Base-by-base conservation (phyloP, 208 protist genomes). In the Trypanosoma mega region DNA sequence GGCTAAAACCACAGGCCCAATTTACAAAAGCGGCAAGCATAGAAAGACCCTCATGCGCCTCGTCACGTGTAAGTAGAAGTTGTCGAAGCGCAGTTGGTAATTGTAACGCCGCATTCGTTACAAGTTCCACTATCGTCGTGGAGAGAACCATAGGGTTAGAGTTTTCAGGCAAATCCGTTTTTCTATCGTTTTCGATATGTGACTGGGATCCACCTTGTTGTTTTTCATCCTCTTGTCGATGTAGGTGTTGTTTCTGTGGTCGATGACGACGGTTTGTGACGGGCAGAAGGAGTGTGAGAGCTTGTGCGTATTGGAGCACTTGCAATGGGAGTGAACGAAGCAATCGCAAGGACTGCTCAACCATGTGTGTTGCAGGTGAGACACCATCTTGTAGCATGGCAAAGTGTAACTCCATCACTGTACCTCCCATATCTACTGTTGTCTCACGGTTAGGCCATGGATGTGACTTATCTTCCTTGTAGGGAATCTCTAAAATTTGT, bases 321-420 rank as follows among this genome's bases (percentile, higher is more conserved):
- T 23, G 41, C 9, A 63, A 18, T 4, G 64, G 60, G 14, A 44
- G 49, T 9, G 59, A 3, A 2, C 59, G 62, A 8, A 74, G 59
- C n/a, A 63, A 21, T 18, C n/a, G 44, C 9, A 75, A 39, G 21
- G 36, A 69, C 31, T 58, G 33, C 45, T 75, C 62, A 14, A 70
- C 29, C 8, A 31, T 6, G 6, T 59, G 11, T 21, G 27, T 49
- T 20, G 73, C 50, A 4, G 56, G 68, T 21, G 55, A 24, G 0
- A 51, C 53, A 18, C 64, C 80, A 30, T 72, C 69, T 21, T 67
- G 69, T 33, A 80, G 27, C 41, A 78, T 27, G 31, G 63, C 63
- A 50, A 72, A 72, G 57, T 64, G 48, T 11, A 72, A 26, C 11
- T 18, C 31, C 39, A 64, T 45, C 0, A 72, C 48, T 30, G 39